Evolutionary conservation across 257 asterid species (phyloP), one percentile per base, ranked within the genome.

Genomic region (Pogostemon cablin): DNA sequence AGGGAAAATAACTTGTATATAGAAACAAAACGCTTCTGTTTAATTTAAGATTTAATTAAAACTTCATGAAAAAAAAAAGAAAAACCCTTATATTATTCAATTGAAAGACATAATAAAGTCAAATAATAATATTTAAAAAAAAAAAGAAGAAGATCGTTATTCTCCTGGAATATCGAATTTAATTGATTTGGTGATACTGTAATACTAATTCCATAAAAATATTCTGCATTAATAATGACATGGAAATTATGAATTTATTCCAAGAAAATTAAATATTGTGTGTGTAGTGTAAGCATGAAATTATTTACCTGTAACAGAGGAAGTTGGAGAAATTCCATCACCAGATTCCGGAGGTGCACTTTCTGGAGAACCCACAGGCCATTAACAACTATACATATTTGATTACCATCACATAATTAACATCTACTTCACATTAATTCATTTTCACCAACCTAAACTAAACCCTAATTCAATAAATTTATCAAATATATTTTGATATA

Each of bases 301-400:
- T 47, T 5, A 9, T 10, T 60, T 82, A 85, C 95, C 89, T 70
- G 86, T 55, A 9, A 78, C 83, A 4, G 90, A 47, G 43, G 91
- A 38, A 20, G 71, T 67, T 6, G 86, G 65, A 54, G 86, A 71
- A 67, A 65, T 53, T 61, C 79, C 86, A 50, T 76, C 76, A 0
- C 8, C 62, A 35, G 84, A 78, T 63, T 72, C 86, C n/a, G 80
- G 86, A 15, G 91, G 81, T 9, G 90, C 74, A 53, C 69, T 40
- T 68, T 79, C 86, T 76, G 88, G 84, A 77, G 92, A 82, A 77
- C 81, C 88, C 81, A 79, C 75, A 52, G 95, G 86, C 58, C 92
- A 84, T 84, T 81, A 65, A 74, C 86, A 69, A 52, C 93, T 85
- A 80, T 60, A 69, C 62, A 69, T 40, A 20, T 70, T 55, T 20